phyloP scores from a whole-genome alignment of 441 rosid genomes.

The Mallotus repandus region DNA sequence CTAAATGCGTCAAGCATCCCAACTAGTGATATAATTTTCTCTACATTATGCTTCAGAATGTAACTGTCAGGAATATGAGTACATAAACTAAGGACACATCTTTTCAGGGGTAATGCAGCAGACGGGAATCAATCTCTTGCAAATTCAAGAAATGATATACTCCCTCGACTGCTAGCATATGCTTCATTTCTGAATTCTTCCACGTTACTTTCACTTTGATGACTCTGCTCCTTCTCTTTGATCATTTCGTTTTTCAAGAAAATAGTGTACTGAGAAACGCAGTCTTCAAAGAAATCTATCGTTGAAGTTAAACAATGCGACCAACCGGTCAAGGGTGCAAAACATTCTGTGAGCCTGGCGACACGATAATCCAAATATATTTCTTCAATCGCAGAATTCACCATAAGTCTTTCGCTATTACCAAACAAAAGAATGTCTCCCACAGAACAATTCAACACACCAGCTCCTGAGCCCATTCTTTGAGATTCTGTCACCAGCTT shows the following conservation, averaged over 20 bases:
- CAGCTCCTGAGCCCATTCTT: too few species aligned
- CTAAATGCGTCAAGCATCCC: too few species aligned
- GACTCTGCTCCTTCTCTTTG: too few species aligned
- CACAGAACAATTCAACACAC: too few species aligned
- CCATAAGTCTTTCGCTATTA: conserved; percentile 27
- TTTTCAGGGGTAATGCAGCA: conserved; percentile 18
- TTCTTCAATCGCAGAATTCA: conserved; percentile 32
- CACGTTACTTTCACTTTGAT: too few species aligned
- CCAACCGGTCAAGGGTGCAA: conserved; percentile 33
- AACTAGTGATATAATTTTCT: too few species aligned
- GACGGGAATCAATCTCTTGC: conserved; percentile 26
- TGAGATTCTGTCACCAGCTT: not conserved
- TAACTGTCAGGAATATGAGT: too few species aligned
- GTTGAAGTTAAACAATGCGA: conserved; percentile 24
- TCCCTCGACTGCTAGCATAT: not conserved
- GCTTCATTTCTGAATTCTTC: too few species aligned
- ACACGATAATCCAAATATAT: conserved; percentile 46
- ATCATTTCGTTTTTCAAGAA: too few species aligned
- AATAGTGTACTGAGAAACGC: too few species aligned
- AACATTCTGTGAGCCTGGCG: conserved; percentile 32
- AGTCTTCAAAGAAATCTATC: conserved; percentile 27
- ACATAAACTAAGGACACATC: conserved; percentile 26
- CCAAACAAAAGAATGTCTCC: too few species aligned
- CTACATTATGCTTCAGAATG: too few species aligned
- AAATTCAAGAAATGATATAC: conserved; percentile 33